Evolutionary conservation across 202 grass and related monocot genomes (phyloP).

Genomic region (Schoenoplectus tabernaemontani): DNA sequence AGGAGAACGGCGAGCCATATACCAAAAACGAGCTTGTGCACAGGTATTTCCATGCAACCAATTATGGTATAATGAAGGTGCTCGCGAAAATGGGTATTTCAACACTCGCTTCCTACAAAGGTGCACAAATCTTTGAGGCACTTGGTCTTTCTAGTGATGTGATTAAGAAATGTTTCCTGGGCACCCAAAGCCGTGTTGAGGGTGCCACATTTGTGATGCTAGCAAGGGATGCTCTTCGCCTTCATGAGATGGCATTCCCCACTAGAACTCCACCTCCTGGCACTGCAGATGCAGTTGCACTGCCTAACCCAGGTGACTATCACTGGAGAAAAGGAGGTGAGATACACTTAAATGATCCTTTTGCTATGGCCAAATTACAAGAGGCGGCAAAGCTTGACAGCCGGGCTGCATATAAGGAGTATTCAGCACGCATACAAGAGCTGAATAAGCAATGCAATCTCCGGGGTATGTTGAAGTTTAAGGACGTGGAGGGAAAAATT

Average conservation of each 20-base stretch:
- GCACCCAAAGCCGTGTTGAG: conserved; percentile 86
- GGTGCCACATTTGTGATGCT: conserved; percentile 96
- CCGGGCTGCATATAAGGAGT: conserved; percentile 86
- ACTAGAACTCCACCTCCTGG: conserved; percentile 56
- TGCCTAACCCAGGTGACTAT: conserved; percentile 91
- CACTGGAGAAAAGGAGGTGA: conserved; percentile 99
- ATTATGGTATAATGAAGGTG: conserved; percentile 98
- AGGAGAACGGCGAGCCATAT: conserved; percentile 32
- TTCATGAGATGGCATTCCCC: conserved; percentile 88
- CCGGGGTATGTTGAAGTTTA: conserved; percentile 95
- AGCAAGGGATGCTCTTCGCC: conserved; percentile 69
- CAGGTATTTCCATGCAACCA: conserved; percentile 87
- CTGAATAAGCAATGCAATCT: conserved; percentile 94
- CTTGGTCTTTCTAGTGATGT: conserved; percentile 87
- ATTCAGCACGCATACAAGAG: conserved; percentile 85
- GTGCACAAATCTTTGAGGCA: conserved; percentile 98
- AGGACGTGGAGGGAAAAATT: conserved; percentile 52
- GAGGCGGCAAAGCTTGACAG: conserved; percentile 90
- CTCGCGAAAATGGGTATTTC: conserved; percentile 99
- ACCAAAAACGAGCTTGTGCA: conserved; percentile 58
- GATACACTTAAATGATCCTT: conserved; percentile 89
- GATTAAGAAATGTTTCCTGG: conserved; percentile 75
- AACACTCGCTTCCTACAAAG: conserved; percentile 98
- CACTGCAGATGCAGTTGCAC: conserved; percentile 69
- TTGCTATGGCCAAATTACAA: conserved; percentile 95